phyloP scores from a whole-genome alignment of 2,329 filamentous ascomycete genomes.

The Colletotrichum viniferum region DNA sequence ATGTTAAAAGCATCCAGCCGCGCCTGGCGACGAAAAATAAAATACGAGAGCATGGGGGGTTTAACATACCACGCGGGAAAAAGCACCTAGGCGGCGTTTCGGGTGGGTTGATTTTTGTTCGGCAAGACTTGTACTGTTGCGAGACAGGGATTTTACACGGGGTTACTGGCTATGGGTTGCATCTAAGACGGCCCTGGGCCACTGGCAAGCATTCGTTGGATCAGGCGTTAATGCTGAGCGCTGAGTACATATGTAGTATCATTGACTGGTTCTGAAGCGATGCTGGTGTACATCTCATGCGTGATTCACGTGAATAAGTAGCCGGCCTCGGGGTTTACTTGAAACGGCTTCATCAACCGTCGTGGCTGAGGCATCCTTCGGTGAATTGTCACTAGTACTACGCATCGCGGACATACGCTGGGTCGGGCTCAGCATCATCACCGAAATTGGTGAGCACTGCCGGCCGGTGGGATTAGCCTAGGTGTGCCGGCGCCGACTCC shows the following conservation, averaged over 20 bases:
- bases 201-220: background rate
- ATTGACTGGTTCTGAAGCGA: background rate
- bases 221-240: background rate
- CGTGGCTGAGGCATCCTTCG: background rate
- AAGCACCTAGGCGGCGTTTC: constrained; percentile 14
- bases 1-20: background rate
- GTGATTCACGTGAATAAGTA: background rate
- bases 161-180: background rate
- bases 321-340: background rate
- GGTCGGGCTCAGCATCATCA: background rate
- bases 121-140: constrained; percentile 1
- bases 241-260: background rate
- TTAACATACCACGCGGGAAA: background rate
- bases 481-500: background rate
- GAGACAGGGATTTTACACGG: background rate
- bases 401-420: background rate
- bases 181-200: background rate
- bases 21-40: background rate
- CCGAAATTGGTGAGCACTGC: background rate
- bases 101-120: background rate
- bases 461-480: background rate
- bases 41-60: background rate
- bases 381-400: background rate
- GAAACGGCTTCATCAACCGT: background rate
- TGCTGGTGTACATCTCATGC: background rate